Percentiles rank a stretch among this genome's conserved stretches.
Conservation (phyloP, 1,139 yeast genomes). For the Wickerhamiella pararugosa region DNA sequence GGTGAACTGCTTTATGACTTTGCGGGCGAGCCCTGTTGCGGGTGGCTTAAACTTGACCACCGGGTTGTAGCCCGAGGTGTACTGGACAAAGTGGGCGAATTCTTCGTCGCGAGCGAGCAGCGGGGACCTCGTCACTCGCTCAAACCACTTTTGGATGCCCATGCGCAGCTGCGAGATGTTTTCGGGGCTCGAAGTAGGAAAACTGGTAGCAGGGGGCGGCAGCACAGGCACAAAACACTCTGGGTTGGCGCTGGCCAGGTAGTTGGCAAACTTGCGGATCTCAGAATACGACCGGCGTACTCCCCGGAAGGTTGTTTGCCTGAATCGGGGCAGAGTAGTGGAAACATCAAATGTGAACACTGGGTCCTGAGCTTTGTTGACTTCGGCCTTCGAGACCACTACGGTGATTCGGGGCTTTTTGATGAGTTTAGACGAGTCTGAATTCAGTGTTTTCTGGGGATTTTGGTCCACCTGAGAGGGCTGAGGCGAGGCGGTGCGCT, state of each 20-base stretch:
- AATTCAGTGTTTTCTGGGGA: slow-evolving; percentile 4
- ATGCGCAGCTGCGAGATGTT: slow-evolving; percentile 44
- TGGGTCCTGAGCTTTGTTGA: slow-evolving; percentile 36
- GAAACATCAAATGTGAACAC: slow-evolving; percentile 35
- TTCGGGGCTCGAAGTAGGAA: slow-evolving; percentile 73
- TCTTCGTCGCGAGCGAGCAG: slow-evolving; percentile 76
- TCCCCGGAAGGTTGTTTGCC: slow-evolving; percentile 57
- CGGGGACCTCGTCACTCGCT: slow-evolving; percentile 58
- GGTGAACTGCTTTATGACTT: slow-evolving; percentile 78
- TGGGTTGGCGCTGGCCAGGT: slow-evolving; percentile 62
- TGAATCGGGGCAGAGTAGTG: slow-evolving; percentile 56
- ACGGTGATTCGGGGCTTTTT: slow-evolving; percentile 25
- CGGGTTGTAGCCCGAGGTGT: slow-evolving; percentile 52
- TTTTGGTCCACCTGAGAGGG: slow-evolving; percentile 1
- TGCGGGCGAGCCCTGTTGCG: slow-evolving; percentile 68
- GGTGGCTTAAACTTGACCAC: slow-evolving; percentile 37
- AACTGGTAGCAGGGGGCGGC: slow-evolving; percentile 60
- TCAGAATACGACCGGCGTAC: slow-evolving; percentile 73
- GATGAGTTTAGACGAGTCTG: not conserved
- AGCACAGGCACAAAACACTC: slow-evolving; percentile 90
- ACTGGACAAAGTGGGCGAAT: slow-evolving; percentile 72
- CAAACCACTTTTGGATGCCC: slow-evolving; percentile 77
- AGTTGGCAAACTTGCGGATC: slow-evolving; percentile 59
- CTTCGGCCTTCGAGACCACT: slow-evolving; percentile 34
- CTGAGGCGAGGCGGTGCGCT: not conserved